Base-by-base conservation (phyloP, 1,284 basidiomycete species). In the Puccinia triticina region DNA sequence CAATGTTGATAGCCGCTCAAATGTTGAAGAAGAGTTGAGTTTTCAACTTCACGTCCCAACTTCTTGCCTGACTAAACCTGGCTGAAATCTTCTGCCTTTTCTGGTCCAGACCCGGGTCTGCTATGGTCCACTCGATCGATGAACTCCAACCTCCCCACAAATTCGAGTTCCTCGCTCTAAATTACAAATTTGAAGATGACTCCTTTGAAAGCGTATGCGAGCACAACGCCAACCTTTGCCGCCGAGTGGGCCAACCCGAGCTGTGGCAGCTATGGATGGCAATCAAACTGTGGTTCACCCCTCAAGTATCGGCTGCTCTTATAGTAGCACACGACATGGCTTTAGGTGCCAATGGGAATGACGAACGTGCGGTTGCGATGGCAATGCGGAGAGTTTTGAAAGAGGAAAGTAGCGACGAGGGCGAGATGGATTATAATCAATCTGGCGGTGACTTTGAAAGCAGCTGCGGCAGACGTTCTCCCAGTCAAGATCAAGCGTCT, bases 391-490 rank as follows among this genome's bases (percentile, higher is more conserved):
- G 73, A 46, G 73, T 75, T 1, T n/a, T 75, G 73, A 75, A 61
- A 21, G 73, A 75, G 73, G 73, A 75, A 59, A 75, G 73, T 61
- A 75, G 73, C 55, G 73, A 75, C 46, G 73, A 75, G n/a, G 73
- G 73, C 37, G 73, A 75, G 40, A 43, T 75, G 73, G 55, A 75
- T 43, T 61, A 43, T 16, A 75, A 75, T 75, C 50, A 75, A 75
- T 75, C 73, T 18, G 55, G 73, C 40, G 53, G 53, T 21, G 73
- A 75, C 16, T 46, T 75, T 1, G 73, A 75, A 34, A 75, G 73
- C 26, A 75, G 53, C 23, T 57, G 53, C 46, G 73, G 55, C 23
- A 43, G 73, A n/a, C 73, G 73, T 21, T 75, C 73, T 14, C 40
- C 73, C 55, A 75, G 73, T n/a, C 73, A 75, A 32, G 73, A 61